phyloP scores from a whole-genome alignment of 2,329 filamentous ascomycete species.

The Cladosporium phlei region DNA sequence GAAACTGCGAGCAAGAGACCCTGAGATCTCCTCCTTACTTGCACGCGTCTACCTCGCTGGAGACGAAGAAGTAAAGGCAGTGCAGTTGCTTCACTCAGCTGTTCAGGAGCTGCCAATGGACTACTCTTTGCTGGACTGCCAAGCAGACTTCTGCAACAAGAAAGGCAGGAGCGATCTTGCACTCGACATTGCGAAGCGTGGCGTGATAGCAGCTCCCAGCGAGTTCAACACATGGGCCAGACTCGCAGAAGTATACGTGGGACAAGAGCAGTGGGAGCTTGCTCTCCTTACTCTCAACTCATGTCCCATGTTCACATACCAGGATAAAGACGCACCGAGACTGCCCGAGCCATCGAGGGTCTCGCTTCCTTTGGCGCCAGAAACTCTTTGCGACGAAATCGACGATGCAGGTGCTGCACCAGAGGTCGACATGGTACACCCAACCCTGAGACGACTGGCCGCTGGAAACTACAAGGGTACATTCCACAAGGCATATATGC shows the following conservation, averaged over 20 bases:
- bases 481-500: slow-evolving; percentile 88
- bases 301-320: slow-evolving; percentile 99
- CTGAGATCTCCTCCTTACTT: slow-evolving; percentile 88
- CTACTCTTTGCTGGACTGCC: slow-evolving; percentile 90
- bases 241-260: slow-evolving; percentile 87
- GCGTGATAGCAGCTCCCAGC: slow-evolving; percentile 89
- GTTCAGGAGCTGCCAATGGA: slow-evolving; percentile 94
- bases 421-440: slow-evolving; percentile 80
- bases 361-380: slow-evolving; percentile 76
- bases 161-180: slow-evolving; percentile 87
- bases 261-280: slow-evolving; percentile 93
- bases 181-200: slow-evolving; percentile 86
- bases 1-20: slow-evolving; percentile 83
- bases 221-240: slow-evolving; percentile 97
- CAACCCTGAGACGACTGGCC: slow-evolving; percentile 76
- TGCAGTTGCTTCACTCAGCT: slow-evolving; percentile 80
- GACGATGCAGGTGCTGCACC: slow-evolving; percentile 78
- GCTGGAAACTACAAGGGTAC: slow-evolving; percentile 90
- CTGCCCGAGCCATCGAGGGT: slow-evolving; percentile 92
- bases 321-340: slow-evolving; percentile 91
- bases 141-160: slow-evolving; percentile 83
- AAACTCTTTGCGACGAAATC: slow-evolving; percentile 91
- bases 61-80: slow-evolving; percentile 94
- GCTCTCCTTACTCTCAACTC: slow-evolving; percentile 94
- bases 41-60: slow-evolving; percentile 89